Evolutionary conservation across 1,284 basidiomycete species (phyloP).

Genomic region (Marasmius fiardii): DNA sequence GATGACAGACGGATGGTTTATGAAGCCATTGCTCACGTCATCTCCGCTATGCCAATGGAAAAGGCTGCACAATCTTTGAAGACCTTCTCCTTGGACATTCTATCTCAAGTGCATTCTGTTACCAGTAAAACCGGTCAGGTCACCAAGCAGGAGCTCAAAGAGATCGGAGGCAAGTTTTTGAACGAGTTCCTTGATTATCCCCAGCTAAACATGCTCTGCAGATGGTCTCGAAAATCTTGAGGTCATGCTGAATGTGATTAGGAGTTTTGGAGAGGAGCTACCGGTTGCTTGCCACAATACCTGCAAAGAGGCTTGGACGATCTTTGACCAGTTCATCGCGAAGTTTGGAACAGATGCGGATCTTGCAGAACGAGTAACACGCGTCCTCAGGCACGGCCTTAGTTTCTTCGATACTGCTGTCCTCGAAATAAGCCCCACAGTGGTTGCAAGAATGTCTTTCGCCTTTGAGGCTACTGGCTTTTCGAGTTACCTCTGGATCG

Average conservation of each 20-base stretch:
- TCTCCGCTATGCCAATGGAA: slow-evolving; percentile 88
- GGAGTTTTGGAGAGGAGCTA: slow-evolving; percentile 77
- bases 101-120: slow-evolving; percentile 66
- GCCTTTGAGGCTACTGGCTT: slow-evolving; percentile 83
- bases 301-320: slow-evolving; percentile 77
- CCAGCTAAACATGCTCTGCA: slow-evolving; percentile 18
- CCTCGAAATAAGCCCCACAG: slow-evolving; percentile 64
- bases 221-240: slow-evolving; percentile 90
- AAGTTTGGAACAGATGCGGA: slow-evolving; percentile 81
- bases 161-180: slow-evolving; percentile 55
- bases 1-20: slow-evolving; percentile 92
- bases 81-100: slow-evolving; percentile 78
- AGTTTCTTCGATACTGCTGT: slow-evolving; percentile 76
- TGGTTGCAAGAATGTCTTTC: slow-evolving; percentile 74
- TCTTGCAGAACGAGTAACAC: slow-evolving; percentile 82
- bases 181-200: slow-evolving; percentile 3
- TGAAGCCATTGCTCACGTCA: slow-evolving; percentile 94
- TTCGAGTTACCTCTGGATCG: slow-evolving; percentile 93
- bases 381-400: slow-evolving; percentile 84
- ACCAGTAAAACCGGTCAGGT: slow-evolving; percentile 45
- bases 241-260: slow-evolving; percentile 79
- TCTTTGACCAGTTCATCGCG: slow-evolving; percentile 80
- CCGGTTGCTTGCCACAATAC: slow-evolving; percentile 80
- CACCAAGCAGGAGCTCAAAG: slow-evolving; percentile 62
- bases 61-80: slow-evolving; percentile 82